Base-by-base conservation (phyloP, 208 protist species). In the Angomonas deanei region DNA sequence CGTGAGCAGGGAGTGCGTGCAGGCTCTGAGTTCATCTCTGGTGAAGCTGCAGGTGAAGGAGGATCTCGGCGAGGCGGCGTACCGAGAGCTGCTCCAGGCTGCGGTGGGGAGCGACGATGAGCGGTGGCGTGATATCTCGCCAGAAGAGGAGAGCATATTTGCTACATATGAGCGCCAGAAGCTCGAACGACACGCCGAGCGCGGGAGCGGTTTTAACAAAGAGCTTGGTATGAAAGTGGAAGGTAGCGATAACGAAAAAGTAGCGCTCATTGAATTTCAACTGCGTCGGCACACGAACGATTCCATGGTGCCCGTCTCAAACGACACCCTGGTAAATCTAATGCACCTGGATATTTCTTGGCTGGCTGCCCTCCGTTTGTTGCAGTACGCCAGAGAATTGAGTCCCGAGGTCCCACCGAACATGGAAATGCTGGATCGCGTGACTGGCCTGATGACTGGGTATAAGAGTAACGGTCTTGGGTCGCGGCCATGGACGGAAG, bases 361-460 rank as follows among this genome's bases (percentile, higher is more conserved):
- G 85, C 58, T 58, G 5, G 69, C 63, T 2, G 84, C 84, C 8
- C 66, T 94, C 57, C 65, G 71, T 42, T 60, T 92, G 39, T 78
- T 80, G 55, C 39, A 54, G 17, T 80, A 80, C 60, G 74, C 68
- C 0, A 47, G 30, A 31, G 62, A 70, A 50, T 11, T 78, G 11
- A 66, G 58, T 27, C 33, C 36, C 11, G 50, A 69, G 1, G 70
- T 78, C 13, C 70, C 74, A 27, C 85, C 88, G 17, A 63, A 74
- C 1, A 66, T 79, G 30, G 76, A 81, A 52, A 88, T 94, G 88
- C 75, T 70, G 17, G 70, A 88, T 47, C 77, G 84, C 0, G 47
- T 94, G 11, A 80, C 86, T 78, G 73, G 74, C 0, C 72, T 94
- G 26, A 88, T 92, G 88, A 91, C 81, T 6, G 81, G 84, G 2